Conservation (phyloP, 75 land plant genomes). For the Gnetum montanum region DNA sequence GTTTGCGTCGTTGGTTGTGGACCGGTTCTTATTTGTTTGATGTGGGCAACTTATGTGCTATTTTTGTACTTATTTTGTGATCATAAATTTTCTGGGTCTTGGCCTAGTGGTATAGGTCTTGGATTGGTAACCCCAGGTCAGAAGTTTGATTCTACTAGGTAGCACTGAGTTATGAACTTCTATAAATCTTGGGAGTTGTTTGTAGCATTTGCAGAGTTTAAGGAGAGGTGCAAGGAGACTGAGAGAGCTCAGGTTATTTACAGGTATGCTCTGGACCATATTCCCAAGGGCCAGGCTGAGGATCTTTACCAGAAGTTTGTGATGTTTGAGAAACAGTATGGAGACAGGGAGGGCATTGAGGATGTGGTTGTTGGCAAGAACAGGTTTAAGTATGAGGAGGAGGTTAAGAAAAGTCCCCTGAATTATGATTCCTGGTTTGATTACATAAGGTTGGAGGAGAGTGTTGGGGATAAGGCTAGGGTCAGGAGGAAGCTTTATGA, state of each 20-base stretch:
- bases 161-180: too few relatives aligned
- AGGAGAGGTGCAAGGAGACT: conserved; percentile 81
- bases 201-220: conserved; percentile 93
- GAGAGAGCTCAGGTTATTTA: conserved; percentile 74
- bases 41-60: too few relatives aligned
- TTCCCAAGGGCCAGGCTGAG: conserved; percentile 84
- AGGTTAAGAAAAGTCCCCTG: conserved; percentile 75
- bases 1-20: too few relatives aligned
- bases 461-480: conserved; percentile 68
- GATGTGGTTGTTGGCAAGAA: conserved; percentile 93
- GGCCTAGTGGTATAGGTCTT: too few relatives aligned
- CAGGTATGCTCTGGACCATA: conserved; percentile 81
- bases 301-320: conserved; percentile 81
- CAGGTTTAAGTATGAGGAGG: conserved; percentile 96
- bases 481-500: conserved; percentile 80
- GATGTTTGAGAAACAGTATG: conserved; percentile 87
- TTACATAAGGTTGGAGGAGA: conserved; percentile 86
- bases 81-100: too few relatives aligned
- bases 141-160: too few relatives aligned
- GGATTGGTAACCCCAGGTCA: too few relatives aligned
- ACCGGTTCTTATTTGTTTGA: too few relatives aligned
- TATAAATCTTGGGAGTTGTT: conserved; percentile 77
- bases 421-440: conserved; percentile 97
- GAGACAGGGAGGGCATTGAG: conserved; percentile 88
- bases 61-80: too few relatives aligned